Evolutionary conservation across 148 eudicot genomes (phyloP).

Genomic region (Cornus florida): DNA sequence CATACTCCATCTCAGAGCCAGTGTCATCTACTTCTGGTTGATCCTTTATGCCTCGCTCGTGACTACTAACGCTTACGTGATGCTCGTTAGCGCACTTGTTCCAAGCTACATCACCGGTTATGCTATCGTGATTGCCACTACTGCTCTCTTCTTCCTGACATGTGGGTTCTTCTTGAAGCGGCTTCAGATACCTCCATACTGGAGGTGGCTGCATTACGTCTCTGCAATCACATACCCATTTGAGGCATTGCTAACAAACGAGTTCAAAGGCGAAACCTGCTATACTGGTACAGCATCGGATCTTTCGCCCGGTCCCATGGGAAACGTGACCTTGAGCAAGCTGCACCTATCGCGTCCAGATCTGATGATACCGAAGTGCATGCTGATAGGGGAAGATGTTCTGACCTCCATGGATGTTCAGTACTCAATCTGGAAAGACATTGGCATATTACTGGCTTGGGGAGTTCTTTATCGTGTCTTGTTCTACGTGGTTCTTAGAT

Average conservation of each 20-base stretch:
- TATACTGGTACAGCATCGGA: constrained; percentile 25
- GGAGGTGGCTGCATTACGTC: constrained; percentile 52
- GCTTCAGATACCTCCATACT: constrained; percentile 38
- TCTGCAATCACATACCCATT: constrained; percentile 59
- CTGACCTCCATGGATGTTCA: constrained; percentile 42
- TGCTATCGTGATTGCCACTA: constrained; percentile 53
- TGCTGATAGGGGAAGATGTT: constrained; percentile 47
- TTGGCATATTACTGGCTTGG: constrained; percentile 46
- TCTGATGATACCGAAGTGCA: constrained; percentile 16
- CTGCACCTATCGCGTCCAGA: constrained; percentile 13
- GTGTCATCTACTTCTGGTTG: constrained; percentile 38
- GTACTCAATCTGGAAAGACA: constrained; percentile 38
- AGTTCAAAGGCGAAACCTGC: constrained; percentile 36
- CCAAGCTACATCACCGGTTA: constrained; percentile 56
- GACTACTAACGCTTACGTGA: constrained; percentile 51
- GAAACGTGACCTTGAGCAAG: constrained; percentile 31
- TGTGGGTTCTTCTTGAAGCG: constrained; percentile 50
- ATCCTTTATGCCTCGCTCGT: constrained; percentile 47
- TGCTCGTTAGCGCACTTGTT: constrained; percentile 52
- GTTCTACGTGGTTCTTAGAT: constrained; percentile 50
- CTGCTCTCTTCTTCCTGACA: constrained; percentile 54
- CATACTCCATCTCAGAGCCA: constrained; percentile 33
- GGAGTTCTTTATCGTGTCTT: constrained; percentile 48
- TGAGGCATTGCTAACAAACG: constrained; percentile 44
- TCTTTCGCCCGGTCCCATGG: constrained; percentile 47